Evolutionary conservation across 805 yeast genomes (phyloP), one percentile per base, ranked within the genome.

Genomic region (Saccharomycopsis lassenensis): DNA sequence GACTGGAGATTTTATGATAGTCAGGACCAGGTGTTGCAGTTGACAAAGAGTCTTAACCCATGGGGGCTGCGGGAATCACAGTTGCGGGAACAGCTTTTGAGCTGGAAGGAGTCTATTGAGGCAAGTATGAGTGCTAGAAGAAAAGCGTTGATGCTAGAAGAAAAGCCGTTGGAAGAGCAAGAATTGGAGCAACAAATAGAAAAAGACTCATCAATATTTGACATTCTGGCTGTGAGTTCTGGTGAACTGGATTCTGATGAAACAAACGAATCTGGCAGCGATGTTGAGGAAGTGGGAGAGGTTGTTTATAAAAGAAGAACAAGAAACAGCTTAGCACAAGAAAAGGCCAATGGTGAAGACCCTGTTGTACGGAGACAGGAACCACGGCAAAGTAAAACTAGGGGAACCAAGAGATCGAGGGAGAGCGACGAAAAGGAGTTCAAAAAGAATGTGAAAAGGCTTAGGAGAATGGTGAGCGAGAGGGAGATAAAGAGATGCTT

Each of bases 1-100:
- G 70, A 71, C 24, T 86, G 96, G 96, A 69, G 78, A 37, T 82
- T 55, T 47, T 70, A 74, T 45, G 94, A 85, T 46, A 58, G 52
- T 2, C 62, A 67, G 0, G 69, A 65, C n/a, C 77, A 79, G 26
- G 54, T 85, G 22, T 71, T 69, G 1, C 52, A 52, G 10, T 51
- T 87, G 18, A 40, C 77, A 6, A 52, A 57, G n/a, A 79, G 89
- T 84, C 59, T 86, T 33, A 76, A 79, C 46, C 74, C 71, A 3
- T 73, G 77, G 68, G 95, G 95, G 2, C 62, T 59, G 35, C 60
- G 94, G 31, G 96, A 86, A 50, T 65, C 74, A 12, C 63, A 59
- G 24, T 62, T 87, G 31, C 59, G 71, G 26, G 78, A 77, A 46
- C 93, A 81, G 47, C 52, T 83, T 29, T 51, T 57, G 5, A 55